Conservation (phyloP, 179 eudicot genomes). For the Sideroxylon spinosum region DNA sequence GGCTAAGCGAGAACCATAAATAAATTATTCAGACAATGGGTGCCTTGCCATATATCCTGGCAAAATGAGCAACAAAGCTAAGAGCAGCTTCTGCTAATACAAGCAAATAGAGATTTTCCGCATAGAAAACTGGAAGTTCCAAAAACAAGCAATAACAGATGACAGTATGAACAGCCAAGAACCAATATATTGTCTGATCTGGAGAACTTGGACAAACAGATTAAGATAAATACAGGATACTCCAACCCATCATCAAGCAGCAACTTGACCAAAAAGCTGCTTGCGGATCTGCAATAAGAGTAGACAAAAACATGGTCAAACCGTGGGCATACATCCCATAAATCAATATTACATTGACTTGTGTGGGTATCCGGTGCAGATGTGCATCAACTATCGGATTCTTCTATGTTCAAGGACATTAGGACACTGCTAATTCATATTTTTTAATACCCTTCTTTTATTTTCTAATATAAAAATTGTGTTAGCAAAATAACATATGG, state of each 20-base stretch:
- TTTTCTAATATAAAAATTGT: no score
- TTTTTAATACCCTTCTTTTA: no score
- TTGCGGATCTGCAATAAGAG: constrained; percentile 66
- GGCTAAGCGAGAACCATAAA: background rate
- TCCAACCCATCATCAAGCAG: constrained; percentile 27
- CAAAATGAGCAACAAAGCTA: constrained; percentile 7
- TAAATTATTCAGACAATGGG: background rate
- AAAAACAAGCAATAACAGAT: background rate
- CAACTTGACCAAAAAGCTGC: constrained; percentile 49
- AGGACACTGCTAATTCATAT: no score
- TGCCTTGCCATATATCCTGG: background rate
- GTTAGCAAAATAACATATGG: no score
- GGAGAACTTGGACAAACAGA: constrained; percentile 2
- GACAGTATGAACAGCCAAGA: background rate
- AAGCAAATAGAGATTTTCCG: background rate
- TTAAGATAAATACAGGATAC: background rate
- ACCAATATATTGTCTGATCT: background rate
- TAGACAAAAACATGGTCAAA: background rate
- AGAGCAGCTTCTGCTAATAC: background rate
- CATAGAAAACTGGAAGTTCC: background rate
- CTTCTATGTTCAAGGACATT: no score
- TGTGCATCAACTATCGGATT: no score
- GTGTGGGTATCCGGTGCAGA: no score
- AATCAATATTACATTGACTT: no score
- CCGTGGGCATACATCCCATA: background rate